Percentiles rank a stretch among this genome's conserved stretches.
Evolutionary conservation across 768 basidiomycete species (phyloP).

Genomic region (Boletus bicolor): DNA sequence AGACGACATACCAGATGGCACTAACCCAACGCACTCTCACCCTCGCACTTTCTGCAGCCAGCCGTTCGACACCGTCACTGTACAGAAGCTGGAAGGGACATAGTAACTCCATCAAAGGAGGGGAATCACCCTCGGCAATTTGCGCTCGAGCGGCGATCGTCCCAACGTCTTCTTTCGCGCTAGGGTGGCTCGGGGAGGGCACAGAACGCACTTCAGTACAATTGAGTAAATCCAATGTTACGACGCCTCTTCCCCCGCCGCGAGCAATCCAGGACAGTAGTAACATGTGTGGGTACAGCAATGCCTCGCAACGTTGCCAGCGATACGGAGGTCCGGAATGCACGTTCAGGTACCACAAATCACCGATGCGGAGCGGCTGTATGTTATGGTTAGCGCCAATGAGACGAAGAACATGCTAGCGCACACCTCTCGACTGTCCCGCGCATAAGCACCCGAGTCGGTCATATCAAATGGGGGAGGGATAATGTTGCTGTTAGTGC

Average conservation of each 20-base stretch:
- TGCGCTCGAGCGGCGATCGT: slow-evolving; percentile 75
- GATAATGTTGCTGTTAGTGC: slow-evolving; percentile 32
- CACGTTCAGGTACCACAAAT: slow-evolving; percentile 91
- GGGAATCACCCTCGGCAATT: slow-evolving; percentile 39
- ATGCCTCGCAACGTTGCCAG: slow-evolving; percentile 80
- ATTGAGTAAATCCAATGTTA: slow-evolving; percentile 82
- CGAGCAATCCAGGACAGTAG: slow-evolving; percentile 85
- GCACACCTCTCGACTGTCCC: slow-evolving; percentile 44
- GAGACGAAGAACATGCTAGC: not conserved
- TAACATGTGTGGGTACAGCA: slow-evolving; percentile 80
- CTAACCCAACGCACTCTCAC: slow-evolving; percentile 92
- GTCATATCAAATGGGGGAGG: slow-evolving; percentile 47
- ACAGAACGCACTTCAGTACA: slow-evolving; percentile 84
- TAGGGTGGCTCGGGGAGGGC: slow-evolving; percentile 76
- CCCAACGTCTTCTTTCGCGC: slow-evolving; percentile 82
- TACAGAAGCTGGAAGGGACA: slow-evolving; percentile 93
- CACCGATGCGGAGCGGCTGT: slow-evolving; percentile 85
- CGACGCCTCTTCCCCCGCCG: slow-evolving; percentile 78
- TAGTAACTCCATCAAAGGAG: slow-evolving; percentile 62
- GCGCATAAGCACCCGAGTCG: slow-evolving; percentile 42
- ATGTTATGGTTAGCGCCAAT: slow-evolving; percentile 7
- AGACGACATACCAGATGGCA: slow-evolving; percentile 67
- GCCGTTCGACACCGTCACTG: slow-evolving; percentile 81
- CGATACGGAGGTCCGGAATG: slow-evolving; percentile 75
- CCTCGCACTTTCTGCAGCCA: slow-evolving; percentile 84